These are phyloP conservation scores for Kuraishia capsulata DNA, from an alignment of 805 yeast genomes.

Conservation along the genomic window DNA sequence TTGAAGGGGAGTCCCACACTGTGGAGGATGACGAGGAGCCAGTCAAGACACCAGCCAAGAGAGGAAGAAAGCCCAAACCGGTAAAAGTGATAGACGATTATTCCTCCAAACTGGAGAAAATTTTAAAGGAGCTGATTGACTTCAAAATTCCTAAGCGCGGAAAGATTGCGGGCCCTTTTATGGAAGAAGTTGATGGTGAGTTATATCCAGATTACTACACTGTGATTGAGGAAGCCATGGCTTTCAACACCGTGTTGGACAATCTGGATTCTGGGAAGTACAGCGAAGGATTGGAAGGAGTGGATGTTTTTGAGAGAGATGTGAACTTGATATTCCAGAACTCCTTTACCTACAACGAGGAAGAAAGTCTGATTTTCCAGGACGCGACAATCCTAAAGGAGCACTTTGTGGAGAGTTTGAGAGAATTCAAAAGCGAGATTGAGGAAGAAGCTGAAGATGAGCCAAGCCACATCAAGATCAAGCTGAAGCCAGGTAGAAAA, in stretches of 20 bases:
- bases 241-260: slow-evolving; percentile 50
- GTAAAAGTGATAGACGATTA: slow-evolving; percentile 4
- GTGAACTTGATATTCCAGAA: slow-evolving; percentile 62
- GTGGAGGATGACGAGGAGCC: slow-evolving; percentile 3
- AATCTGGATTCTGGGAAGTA: slow-evolving; percentile 45
- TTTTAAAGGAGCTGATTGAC: slow-evolving; percentile 31
- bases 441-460: background rate
- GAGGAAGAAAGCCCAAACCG: slow-evolving; percentile 6
- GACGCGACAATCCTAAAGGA: slow-evolving; percentile 59
- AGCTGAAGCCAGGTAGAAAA: slow-evolving; percentile 3
- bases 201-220: slow-evolving; percentile 77
- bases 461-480: slow-evolving; percentile 2
- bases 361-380: slow-evolving; percentile 58
- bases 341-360: slow-evolving; percentile 72
- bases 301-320: slow-evolving; percentile 52
- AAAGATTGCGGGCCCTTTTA: slow-evolving; percentile 57
- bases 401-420: slow-evolving; percentile 33
- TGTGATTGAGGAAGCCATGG: slow-evolving; percentile 64
- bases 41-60: slow-evolving; percentile 8
- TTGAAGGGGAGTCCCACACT: slow-evolving; percentile 16
- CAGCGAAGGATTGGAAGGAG: slow-evolving; percentile 34
- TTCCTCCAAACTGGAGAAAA: slow-evolving; percentile 11
- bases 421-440: slow-evolving; percentile 10
- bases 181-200: slow-evolving; percentile 61
- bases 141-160: slow-evolving; percentile 41